A percentile compares a stretch with the other conserved stretches of the same genome.
phyloP scores from a whole-genome alignment of 2,329 filamentous ascomycete genomes.

The Amauroascus verrucosus region DNA sequence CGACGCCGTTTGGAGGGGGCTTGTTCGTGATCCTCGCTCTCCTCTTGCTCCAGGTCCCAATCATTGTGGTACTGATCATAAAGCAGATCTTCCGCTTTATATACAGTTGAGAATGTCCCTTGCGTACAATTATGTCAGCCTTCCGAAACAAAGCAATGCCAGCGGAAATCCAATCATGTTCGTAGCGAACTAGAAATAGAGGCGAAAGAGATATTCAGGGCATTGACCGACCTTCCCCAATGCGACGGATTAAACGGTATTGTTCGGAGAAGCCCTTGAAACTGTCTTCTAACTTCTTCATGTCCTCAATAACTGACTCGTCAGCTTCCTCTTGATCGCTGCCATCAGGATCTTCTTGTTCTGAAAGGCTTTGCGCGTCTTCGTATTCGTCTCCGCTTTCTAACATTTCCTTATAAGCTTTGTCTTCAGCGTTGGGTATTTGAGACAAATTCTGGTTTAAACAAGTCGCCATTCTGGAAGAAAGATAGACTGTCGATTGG shows the following conservation, averaged over 20 bases:
- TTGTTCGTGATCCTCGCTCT: slow-evolving; percentile 56
- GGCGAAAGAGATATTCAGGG: not conserved
- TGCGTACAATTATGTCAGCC: slow-evolving; percentile 4
- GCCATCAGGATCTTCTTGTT: slow-evolving; percentile 22
- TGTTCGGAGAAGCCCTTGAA: slow-evolving; percentile 75
- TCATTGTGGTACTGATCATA: slow-evolving; percentile 71
- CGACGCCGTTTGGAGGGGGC: slow-evolving; percentile 52
- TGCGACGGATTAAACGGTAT: slow-evolving; percentile 88
- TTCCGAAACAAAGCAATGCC: not conserved
- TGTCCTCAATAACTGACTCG: slow-evolving; percentile 63
- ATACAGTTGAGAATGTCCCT: slow-evolving; percentile 98
- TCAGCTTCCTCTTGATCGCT: slow-evolving; percentile 31
- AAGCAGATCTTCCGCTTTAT: slow-evolving; percentile 89
- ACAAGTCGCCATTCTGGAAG: not conserved
- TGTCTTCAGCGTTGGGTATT: not conserved
- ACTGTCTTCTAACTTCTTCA: slow-evolving; percentile 68
- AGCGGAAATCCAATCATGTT: not conserved
- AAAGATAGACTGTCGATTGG: too few species aligned
- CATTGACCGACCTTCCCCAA: slow-evolving; percentile 67
- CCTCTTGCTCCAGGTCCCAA: slow-evolving; percentile 63
- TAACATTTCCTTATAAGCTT: slow-evolving; percentile 5
- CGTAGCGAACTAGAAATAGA: not conserved
- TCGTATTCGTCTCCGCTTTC: slow-evolving; percentile 28
- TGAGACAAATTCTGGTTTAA: not conserved
- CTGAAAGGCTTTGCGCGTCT: slow-evolving; percentile 12